Base-by-base conservation (phyloP, 1,284 basidiomycete genomes). In the Marasmius fiardii region DNA sequence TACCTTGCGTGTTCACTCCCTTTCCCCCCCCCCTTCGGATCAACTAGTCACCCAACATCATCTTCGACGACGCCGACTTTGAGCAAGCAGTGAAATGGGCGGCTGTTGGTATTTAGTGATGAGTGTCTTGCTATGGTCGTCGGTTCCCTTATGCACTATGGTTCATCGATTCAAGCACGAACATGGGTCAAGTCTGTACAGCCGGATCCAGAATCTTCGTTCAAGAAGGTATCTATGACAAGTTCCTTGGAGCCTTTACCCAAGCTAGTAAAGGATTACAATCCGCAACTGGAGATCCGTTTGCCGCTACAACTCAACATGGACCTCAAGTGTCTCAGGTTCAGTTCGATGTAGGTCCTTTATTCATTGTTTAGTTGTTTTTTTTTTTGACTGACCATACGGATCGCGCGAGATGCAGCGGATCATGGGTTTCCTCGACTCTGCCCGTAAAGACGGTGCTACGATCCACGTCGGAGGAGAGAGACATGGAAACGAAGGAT, bases 201-300 rank as follows among this genome's bases (percentile, higher is more conserved):
- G 90, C 92, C n/a, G 88, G 90, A 26, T 90, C 90, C 8, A 82
- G 93, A 53, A 87, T 94, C 64, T 95, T 85, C 66, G 90, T 95
- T 3, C 91, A 95, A 68, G 79, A 81, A 61, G 75, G 78, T 18
- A 86, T 94, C 64, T 93, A 93, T 72, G 87, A 93, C 71, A 72
- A 83, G 60, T 90, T 91, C 74, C 63, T 87, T 21, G 62, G 69
- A 26, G 70, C 64, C 43, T 88, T 92, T 69, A 77, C 78, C 1
- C 77, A 68, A 49, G 75, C 81, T 63, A 75, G 85, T 28, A 71
- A 78, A 65, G 63, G 69, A 1, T 64, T 85, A 59, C 81, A 81
- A 2, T 54, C 55, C 31, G 65, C 63, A 63, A 79, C 90, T 58
- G 92, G 91, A 48, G 86, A 93, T 72, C 92, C 93, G n/a, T 95